A percentile compares a stretch with the other conserved stretches of the same genome.
Evolutionary conservation across 768 basidiomycete genomes (phyloP).

Genomic region (Termitomyces sp.): DNA sequence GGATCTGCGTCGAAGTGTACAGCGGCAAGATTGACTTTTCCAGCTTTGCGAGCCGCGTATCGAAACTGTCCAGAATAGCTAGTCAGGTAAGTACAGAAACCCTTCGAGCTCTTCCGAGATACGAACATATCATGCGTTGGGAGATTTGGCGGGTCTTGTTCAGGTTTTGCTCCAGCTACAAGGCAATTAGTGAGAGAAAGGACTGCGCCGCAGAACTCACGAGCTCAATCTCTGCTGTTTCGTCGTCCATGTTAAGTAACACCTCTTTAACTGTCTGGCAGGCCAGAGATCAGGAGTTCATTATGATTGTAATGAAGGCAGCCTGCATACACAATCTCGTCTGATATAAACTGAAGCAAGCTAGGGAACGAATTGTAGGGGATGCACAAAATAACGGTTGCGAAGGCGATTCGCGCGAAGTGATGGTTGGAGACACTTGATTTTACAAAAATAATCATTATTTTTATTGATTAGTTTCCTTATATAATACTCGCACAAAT

Average conservation of each 20-base stretch:
- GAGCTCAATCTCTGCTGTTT: slow-evolving; percentile 75
- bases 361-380: not conserved
- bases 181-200: not conserved
- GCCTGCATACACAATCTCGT: not conserved
- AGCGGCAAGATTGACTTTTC: slow-evolving; percentile 85
- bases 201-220: slow-evolving; percentile 29
- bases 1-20: slow-evolving; percentile 73
- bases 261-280: not conserved
- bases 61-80: slow-evolving; percentile 86
- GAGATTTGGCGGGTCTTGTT: slow-evolving; percentile 85
- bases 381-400: not conserved
- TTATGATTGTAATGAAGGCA: not conserved
- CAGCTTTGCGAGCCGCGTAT: slow-evolving; percentile 75
- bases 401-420: not conserved
- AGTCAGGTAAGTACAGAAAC: slow-evolving; percentile 29
- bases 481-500: not conserved
- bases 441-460: not conserved
- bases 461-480: not conserved
- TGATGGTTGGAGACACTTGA: not conserved
- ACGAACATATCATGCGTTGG: slow-evolving; percentile 80
- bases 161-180: slow-evolving; percentile 81
- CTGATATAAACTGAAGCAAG: not conserved
- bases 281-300: not conserved
- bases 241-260: slow-evolving; percentile 53
- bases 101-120: not conserved